phyloP scores from a whole-genome alignment of 2,329 filamentous ascomycete genomes.

The Periconia sp. region DNA sequence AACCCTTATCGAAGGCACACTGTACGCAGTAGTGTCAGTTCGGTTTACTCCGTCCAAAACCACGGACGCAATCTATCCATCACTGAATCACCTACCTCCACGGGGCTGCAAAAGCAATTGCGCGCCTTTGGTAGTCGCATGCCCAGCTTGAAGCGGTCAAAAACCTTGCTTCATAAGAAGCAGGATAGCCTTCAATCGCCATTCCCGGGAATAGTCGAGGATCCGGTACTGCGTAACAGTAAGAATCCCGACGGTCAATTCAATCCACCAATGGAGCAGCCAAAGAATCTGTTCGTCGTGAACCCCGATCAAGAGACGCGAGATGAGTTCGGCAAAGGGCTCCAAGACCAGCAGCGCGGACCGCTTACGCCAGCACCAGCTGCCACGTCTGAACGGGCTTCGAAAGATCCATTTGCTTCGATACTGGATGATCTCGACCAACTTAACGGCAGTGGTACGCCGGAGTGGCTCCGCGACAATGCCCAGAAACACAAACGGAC shows the following conservation, averaged over 20 bases:
- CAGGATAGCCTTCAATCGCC: slow-evolving; percentile 31
- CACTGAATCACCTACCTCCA: slow-evolving; percentile 29
- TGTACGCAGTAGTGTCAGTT: slow-evolving; percentile 33
- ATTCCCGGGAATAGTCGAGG: slow-evolving; percentile 32
- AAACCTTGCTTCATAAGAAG: slow-evolving; percentile 31
- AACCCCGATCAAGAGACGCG: slow-evolving; percentile 26
- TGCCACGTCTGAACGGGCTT: slow-evolving; percentile 18
- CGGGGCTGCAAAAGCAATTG: slow-evolving; percentile 19
- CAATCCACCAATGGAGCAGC: slow-evolving; percentile 23
- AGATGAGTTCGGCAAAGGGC: slow-evolving; percentile 6
- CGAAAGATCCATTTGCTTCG: slow-evolving; percentile 34
- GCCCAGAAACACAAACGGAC: slow-evolving; percentile 27
- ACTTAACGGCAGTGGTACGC: slow-evolving; percentile 21
- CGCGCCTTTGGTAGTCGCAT: slow-evolving; percentile 31
- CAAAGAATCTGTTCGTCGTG: slow-evolving; percentile 21
- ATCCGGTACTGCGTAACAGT: slow-evolving; percentile 24
- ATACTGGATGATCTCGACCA: slow-evolving; percentile 27
- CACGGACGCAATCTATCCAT: slow-evolving; percentile 27
- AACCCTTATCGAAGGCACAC: slow-evolving; percentile 34
- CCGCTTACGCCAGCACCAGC: slow-evolving; percentile 31
- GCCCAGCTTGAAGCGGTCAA: slow-evolving; percentile 35
- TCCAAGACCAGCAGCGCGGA: slow-evolving; percentile 19
- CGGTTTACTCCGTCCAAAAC: slow-evolving; percentile 31
- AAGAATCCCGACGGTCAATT: slow-evolving; percentile 27
- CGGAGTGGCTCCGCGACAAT: slow-evolving; percentile 25